Evolutionary conservation across 345 rosid species (phyloP).

Genomic region (Rhodomyrtus tomentosa): DNA sequence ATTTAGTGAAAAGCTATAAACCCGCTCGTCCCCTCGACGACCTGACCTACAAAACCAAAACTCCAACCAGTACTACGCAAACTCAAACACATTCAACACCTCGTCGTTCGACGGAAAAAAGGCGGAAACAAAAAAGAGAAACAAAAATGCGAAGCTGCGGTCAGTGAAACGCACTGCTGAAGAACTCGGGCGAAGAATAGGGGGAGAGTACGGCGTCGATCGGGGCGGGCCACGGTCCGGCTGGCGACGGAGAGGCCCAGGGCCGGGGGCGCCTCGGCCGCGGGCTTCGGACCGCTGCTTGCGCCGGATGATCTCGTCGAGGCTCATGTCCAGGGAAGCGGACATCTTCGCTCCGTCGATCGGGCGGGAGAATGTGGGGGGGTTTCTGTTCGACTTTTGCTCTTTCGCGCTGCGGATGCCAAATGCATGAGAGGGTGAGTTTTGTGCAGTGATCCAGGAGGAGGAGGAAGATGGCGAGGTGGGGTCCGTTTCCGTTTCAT

Average conservation of each 20-base stretch:
- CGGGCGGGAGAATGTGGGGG: background rate
- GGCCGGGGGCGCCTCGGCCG: background rate
- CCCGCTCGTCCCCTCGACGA: background rate
- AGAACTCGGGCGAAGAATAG: background rate
- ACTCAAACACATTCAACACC: background rate
- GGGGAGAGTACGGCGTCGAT: slow-evolving; percentile 13
- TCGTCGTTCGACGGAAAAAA: background rate
- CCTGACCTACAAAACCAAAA: background rate
- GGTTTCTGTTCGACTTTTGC: background rate
- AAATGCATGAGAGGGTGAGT: background rate
- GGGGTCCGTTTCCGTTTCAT: background rate
- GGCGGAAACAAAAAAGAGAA: background rate
- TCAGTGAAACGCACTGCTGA: background rate
- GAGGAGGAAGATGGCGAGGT: background rate
- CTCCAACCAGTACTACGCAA: background rate
- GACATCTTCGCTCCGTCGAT: slow-evolving; percentile 16
- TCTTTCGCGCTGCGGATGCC: background rate
- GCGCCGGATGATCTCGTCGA: slow-evolving; percentile 41
- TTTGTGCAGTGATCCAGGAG: background rate
- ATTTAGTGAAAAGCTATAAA: background rate
- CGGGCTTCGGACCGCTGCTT: slow-evolving; percentile 11
- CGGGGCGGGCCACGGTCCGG: slow-evolving; percentile 12
- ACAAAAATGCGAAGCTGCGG: background rate
- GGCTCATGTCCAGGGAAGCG: slow-evolving; percentile 31
- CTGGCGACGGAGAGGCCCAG: background rate